Evolutionary conservation across 176 grass and related monocot species (phyloP), one percentile per base, ranked within the genome.

Genomic region (Aegilops bicornis): DNA sequence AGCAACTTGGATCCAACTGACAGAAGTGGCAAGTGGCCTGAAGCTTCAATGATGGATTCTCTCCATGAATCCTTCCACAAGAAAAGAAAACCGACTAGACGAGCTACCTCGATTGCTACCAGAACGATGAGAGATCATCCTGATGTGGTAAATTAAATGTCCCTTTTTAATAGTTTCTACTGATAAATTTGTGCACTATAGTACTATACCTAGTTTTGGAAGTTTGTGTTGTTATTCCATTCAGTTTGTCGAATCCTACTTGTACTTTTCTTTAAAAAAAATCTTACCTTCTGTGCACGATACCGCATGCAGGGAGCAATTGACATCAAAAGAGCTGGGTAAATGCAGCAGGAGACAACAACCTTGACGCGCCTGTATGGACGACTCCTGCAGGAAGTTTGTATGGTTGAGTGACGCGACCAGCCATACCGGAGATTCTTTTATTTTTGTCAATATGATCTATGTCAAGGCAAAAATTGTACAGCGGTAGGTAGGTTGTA

Each of bases 1-100:
- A 92, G 81, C 89, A 94, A 96, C 79, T 81, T 98, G 88, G 92
- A 94, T 87, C 87, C 86, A 67, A 92, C 5, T 27, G 88, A 92
- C 79, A 95, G 69, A 79, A 96, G 88, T 73, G 87, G 93, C 76
- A 91, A 86, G 84, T 90, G 85, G 60, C 91, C 88, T 58, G 83
- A 82, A 78, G 88, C 68, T 62, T 89, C 89, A 39, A 79, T 92
- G 73, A 89, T 92, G 36, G 89, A 92, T 84, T 90, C 93, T 81
- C 30, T 96, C 81, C 85, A 89, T 78, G 86, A 48, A 60, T 80
- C 90, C 82, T 87, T 92, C 71, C 93, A 84, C 32, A 96, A 83
- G 73, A 95, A 85, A 89, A 95, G 82, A 82, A 86, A 87, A 65
- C 77, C 88, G 5, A 87, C 73, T 76, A 77, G 61, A 65, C 81